Base-by-base conservation (phyloP, 371 early-diverging fungal species). In the Mucor ambiguus region DNA sequence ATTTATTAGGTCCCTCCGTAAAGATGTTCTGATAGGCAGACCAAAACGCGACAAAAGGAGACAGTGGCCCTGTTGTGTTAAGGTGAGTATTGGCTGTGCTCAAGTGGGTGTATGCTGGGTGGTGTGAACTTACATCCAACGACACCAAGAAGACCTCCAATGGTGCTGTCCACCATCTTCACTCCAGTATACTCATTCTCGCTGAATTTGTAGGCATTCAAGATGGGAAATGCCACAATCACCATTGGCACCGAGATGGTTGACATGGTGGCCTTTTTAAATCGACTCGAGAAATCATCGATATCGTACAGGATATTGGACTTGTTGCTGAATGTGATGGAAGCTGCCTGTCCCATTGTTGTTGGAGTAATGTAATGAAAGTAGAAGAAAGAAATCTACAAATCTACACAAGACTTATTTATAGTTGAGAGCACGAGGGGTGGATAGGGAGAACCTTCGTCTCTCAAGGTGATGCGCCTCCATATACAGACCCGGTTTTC, bases 31-130 rank as follows among this genome's bases (percentile, higher is more conserved):
- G 70, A 43, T 79, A 82, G 10, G 72, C 69, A 10, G 75, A 71
- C 73, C 74, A 82, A 46, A 75, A 82, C 7, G 82, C 82, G 11
- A 79, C 66, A 68, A 82, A 82, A 18, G 82, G 82, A 26, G 82
- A 73, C 43, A 82, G 38, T 49, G 82, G 82, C 82, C 82, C 81
- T 66, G 26, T 10, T 66, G 26, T 10, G 11, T 22, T 32, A 46
- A 14, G 22, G 1, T 44, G 0, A n/a, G n/a, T 28, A 22, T 59
- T n/a, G 0, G 22, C 16, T 20, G 41, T 11, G 22, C n/a, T 5
- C 7, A 30, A n/a, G n/a, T 56, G 14, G 32, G 33, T 33, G 9
- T 20, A n/a, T 3, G 6, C 33, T 33, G 24, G 0, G n/a, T 48
- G 16, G 18, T 44, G 44, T 20, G 44, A 32, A 35, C 72, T 60